These are phyloP conservation scores for Pezicula neosporulosa DNA, from an alignment of 2,329 filamentous ascomycete species.

Conservation along the genomic window DNA sequence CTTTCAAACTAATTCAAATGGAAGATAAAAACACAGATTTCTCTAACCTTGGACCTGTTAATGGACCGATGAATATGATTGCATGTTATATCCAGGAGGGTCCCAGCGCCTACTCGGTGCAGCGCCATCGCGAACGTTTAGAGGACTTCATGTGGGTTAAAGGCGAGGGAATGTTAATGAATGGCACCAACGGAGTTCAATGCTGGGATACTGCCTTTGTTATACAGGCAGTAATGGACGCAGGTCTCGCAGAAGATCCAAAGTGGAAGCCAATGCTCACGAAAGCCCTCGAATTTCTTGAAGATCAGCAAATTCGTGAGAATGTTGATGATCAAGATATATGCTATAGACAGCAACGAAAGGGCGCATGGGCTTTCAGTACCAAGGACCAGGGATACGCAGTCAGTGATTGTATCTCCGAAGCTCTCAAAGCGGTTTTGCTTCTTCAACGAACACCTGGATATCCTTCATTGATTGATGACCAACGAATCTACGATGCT, in stretches of 20 bases:
- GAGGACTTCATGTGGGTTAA: constrained; percentile 92
- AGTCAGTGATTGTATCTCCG: constrained; percentile 91
- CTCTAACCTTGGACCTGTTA: constrained; percentile 83
- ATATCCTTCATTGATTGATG: constrained; percentile 71
- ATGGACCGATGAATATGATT: constrained; percentile 84
- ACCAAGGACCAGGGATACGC: constrained; percentile 90
- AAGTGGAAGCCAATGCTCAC: constrained; percentile 80
- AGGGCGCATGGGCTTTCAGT: constrained; percentile 95
- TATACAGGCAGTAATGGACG: constrained; percentile 77
- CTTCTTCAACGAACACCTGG: constrained; percentile 75
- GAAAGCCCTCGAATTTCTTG: constrained; percentile 80
- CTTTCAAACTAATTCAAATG: constrained; percentile 78
- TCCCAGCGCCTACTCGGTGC: constrained; percentile 66
- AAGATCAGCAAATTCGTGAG: constrained; percentile 86
- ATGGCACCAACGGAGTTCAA: constrained; percentile 97
- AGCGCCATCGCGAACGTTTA: constrained; percentile 74
- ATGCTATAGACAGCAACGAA: constrained; percentile 86
- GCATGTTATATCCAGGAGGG: constrained; percentile 83
- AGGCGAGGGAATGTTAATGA: constrained; percentile 86
- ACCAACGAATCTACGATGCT: constrained; percentile 78
- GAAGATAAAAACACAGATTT: constrained; percentile 94
- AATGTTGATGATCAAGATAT: constrained; percentile 72
- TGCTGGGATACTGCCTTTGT: constrained; percentile 93
- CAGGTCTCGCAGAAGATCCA: constrained; percentile 72
- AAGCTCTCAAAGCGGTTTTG: constrained; percentile 83